These are phyloP conservation scores for Mucor saturninus DNA, from an alignment of 371 early-diverging fungal genomes.

Conservation along the genomic window DNA sequence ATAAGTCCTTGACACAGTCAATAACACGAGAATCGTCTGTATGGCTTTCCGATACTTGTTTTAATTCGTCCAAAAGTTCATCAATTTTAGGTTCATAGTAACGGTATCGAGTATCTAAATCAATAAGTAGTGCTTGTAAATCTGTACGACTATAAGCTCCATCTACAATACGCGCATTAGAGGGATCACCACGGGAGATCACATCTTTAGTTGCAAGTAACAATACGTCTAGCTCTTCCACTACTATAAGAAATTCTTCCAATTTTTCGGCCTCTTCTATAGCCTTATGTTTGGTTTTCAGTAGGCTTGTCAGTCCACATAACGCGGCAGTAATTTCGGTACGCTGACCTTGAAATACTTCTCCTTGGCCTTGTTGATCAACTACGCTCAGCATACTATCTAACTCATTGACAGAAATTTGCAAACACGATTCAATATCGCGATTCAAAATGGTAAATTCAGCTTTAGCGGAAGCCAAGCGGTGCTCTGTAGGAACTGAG, in stretches of 20 bases:
- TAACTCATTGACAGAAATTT: conserved; percentile 38
- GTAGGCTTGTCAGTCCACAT: conserved; percentile 32
- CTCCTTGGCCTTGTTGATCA: conserved; percentile 22
- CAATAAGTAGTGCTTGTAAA: conserved; percentile 59
- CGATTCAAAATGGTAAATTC: conserved; percentile 48
- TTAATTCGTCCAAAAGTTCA: conserved; percentile 54
- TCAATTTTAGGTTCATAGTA: conserved; percentile 59
- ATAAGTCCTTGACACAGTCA: conserved; percentile 44
- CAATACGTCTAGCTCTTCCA: conserved; percentile 55
- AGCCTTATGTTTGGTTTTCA: conserved; percentile 47
- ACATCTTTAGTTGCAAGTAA: conserved; percentile 52
- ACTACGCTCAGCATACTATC: conserved; percentile 40
- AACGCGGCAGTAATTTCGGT: conserved; percentile 47
- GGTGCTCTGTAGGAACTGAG: conserved; percentile 49
- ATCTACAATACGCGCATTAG: conserved; percentile 39
- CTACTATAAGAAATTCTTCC: conserved; percentile 46
- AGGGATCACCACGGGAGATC: conserved; percentile 46
- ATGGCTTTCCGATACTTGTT: conserved; percentile 45
- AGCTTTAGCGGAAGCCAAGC: conserved; percentile 41
- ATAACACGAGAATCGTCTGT: conserved; percentile 55
- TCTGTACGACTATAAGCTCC: conserved; percentile 51
- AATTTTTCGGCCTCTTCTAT: conserved; percentile 48
- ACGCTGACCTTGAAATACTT: conserved; percentile 45
- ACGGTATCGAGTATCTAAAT: conserved; percentile 59
- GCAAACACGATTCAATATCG: conserved; percentile 49